Conservation (phyloP, 2,329 filamentous ascomycete species). For the Aspergillus latus region DNA sequence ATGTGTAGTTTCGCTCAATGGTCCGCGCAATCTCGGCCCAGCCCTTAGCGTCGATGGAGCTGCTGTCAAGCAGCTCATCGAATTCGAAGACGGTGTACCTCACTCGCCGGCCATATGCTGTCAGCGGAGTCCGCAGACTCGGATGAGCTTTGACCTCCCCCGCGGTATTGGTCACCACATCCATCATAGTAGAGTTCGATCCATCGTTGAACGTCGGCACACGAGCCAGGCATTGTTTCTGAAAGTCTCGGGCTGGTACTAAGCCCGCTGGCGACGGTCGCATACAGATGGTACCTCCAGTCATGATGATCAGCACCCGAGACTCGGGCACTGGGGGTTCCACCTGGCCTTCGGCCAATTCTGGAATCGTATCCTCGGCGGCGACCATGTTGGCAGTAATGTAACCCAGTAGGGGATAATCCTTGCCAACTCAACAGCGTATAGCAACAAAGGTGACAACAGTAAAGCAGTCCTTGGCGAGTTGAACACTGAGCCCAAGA, state of each 20-base stretch:
- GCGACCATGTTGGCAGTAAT: constrained; percentile 22
- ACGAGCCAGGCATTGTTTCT: constrained; percentile 77
- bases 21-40: constrained; percentile 81
- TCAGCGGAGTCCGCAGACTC: constrained; percentile 75
- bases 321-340: constrained; percentile 62
- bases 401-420: not conserved
- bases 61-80: constrained; percentile 79
- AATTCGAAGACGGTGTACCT: constrained; percentile 85
- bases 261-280: constrained; percentile 75
- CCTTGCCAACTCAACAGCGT: not conserved
- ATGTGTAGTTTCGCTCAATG: constrained; percentile 80
- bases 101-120: constrained; percentile 75
- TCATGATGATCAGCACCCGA: constrained; percentile 85
- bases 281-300: constrained; percentile 84
- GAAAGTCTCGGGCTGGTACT: constrained; percentile 75
- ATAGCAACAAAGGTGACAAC: not conserved
- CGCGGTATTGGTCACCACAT: constrained; percentile 54
- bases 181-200: constrained; percentile 56
- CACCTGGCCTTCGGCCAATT: constrained; percentile 22
- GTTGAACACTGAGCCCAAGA: not conserved
- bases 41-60: constrained; percentile 80
- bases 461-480: not conserved
- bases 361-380: constrained; percentile 23
- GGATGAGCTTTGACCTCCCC: constrained; percentile 56
- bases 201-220: constrained; percentile 83